phyloP scores from a whole-genome alignment of 257 asterid genomes.

The Scutellaria minor region DNA sequence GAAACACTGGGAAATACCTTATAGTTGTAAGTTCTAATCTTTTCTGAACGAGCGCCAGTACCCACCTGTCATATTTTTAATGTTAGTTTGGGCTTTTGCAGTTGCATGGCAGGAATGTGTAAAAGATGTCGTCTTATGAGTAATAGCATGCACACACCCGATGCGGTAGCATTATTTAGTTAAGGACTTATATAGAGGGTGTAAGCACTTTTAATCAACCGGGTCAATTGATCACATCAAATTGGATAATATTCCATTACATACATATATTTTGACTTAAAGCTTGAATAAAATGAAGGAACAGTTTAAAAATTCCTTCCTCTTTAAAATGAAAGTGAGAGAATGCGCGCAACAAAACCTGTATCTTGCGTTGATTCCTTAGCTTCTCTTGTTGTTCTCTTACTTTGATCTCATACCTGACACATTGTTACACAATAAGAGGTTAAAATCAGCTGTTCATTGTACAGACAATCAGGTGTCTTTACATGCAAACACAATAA shows the following conservation, averaged over 20 bases:
- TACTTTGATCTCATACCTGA: slow-evolving; percentile 93
- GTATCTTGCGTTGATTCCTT: slow-evolving; percentile 82
- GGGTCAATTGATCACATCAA: slow-evolving; percentile 18
- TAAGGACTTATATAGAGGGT: slow-evolving; percentile 9
- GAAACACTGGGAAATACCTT: slow-evolving; percentile 57
- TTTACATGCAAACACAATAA: not conserved
- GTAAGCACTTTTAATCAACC: not conserved
- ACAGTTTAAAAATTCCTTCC: not conserved
- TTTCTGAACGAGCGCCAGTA: slow-evolving; percentile 96
- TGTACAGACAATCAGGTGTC: not conserved
- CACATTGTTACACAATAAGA: slow-evolving; percentile 30
- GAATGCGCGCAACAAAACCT: slow-evolving; percentile 54
- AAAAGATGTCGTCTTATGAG: not conserved
- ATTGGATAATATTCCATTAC: slow-evolving; percentile 4
- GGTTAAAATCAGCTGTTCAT: slow-evolving; percentile 26
- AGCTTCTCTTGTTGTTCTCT: slow-evolving; percentile 89
- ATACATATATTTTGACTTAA: slow-evolving; percentile 21
- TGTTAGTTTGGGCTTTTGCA: slow-evolving; percentile 28
- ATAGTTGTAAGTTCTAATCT: slow-evolving; percentile 93
- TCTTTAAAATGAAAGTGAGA: slow-evolving; percentile 21
- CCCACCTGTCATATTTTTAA: slow-evolving; percentile 74
- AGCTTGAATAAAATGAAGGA: slow-evolving; percentile 23
- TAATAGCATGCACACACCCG: not conserved
- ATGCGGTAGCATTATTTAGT: not conserved
- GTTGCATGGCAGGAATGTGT: slow-evolving; percentile 2